phyloP scores from a whole-genome alignment of 495 filamentous ascomycete species.

The Penicillium salamii region DNA sequence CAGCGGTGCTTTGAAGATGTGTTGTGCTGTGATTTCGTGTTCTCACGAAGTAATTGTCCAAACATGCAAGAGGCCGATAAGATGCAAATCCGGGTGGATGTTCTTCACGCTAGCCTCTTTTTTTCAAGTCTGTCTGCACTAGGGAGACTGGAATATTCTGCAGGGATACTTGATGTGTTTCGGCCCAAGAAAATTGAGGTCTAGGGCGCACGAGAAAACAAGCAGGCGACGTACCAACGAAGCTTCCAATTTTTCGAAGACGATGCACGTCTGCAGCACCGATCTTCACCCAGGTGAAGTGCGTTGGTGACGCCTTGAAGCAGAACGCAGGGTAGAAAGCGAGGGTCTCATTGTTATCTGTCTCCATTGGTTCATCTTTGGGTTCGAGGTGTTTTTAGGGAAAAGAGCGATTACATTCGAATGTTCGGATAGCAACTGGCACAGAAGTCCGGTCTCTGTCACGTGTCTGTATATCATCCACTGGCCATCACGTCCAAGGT shows the following conservation, averaged over 20 bases:
- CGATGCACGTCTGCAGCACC: conserved; percentile 63
- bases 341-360: conserved; percentile 22
- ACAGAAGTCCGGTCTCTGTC: conserved; percentile 1
- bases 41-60: too few species aligned
- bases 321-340: conserved; percentile 80
- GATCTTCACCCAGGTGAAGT: conserved; percentile 79
- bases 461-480: conserved; percentile 13
- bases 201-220: conserved; percentile 2
- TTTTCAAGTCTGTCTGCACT: neutral
- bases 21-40: too few species aligned
- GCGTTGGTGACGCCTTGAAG: conserved; percentile 79
- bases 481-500: too few species aligned
- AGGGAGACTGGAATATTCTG: too few species aligned
- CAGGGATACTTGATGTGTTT: too few species aligned
- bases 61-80: too few species aligned
- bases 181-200: too few species aligned
- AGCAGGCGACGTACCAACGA: conserved; percentile 55
- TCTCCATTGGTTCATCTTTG: conserved; percentile 40
- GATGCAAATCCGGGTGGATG: neutral
- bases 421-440: neutral
- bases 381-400: neutral
- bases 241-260: conserved; percentile 56
- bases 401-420: neutral
- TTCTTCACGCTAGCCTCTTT: neutral
- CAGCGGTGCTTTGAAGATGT: neutral